A percentile compares a stretch with the other conserved stretches of the same genome.
These are phyloP conservation scores for Harringtonia lauricola DNA, from an alignment of 2,329 filamentous ascomycete genomes.

Conservation along the genomic window DNA sequence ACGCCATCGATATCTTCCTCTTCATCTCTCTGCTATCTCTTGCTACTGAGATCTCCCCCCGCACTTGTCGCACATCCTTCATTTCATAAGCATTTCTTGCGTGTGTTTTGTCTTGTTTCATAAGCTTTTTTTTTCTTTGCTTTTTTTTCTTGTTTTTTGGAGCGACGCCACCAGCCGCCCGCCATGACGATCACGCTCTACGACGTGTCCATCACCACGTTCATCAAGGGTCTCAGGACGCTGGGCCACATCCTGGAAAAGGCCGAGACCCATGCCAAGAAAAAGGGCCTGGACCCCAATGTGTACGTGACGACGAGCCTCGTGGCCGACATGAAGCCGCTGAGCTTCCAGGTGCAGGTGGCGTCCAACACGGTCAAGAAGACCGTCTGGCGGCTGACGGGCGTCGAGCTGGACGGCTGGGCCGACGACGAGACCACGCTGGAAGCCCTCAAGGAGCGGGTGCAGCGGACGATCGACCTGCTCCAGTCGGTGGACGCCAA, in stretches of 20 bases:
- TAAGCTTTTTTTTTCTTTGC: neutral
- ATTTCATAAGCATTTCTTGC: too few relatives aligned
- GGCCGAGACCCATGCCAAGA: conserved; percentile 18
- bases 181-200: conserved; percentile 20
- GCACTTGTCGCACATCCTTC: too few relatives aligned
- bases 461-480: conserved; percentile 19
- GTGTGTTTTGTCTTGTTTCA: too few relatives aligned
- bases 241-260: conserved; percentile 20
- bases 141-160: neutral
- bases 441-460: conserved; percentile 18
- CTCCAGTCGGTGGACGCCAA: conserved; percentile 16
- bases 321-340: conserved; percentile 22
- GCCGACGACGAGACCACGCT: conserved; percentile 21
- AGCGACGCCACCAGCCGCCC: conserved; percentile 1
- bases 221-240: conserved; percentile 14
- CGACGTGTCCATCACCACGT: conserved; percentile 17
- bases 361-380: conserved; percentile 19
- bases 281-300: conserved; percentile 14
- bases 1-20: too few relatives aligned
- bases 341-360: conserved; percentile 23
- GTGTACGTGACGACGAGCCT: conserved; percentile 16
- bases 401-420: conserved; percentile 13
- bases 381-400: conserved; percentile 17
- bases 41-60: too few relatives aligned
- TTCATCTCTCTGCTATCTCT: too few relatives aligned